Percentiles rank a stretch among this genome's conserved stretches.
Evolutionary conservation across 2,329 filamentous ascomycete genomes (phyloP).

Genomic region (Sporothrix variecibatus): DNA sequence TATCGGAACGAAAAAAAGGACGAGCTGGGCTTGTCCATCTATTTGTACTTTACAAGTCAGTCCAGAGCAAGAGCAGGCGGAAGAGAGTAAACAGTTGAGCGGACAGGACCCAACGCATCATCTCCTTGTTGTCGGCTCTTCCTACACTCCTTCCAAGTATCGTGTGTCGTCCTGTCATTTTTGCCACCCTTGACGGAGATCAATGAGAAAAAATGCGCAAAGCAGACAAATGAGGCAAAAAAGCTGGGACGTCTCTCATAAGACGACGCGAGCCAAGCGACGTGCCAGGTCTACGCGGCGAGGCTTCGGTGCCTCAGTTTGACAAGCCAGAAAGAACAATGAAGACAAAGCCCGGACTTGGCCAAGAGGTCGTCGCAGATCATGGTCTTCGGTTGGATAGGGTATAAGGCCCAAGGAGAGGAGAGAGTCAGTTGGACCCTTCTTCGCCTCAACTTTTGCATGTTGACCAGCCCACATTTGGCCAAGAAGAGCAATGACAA

Average conservation of each 20-base stretch:
- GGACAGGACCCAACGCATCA: neutral
- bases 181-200: neutral
- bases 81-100: neutral
- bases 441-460: neutral
- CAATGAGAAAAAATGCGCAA: neutral
- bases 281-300: neutral
- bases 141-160: neutral
- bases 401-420: too few relatives aligned
- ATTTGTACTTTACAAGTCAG: neutral
- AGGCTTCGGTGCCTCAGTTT: too few relatives aligned
- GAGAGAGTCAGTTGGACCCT: neutral
- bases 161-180: neutral
- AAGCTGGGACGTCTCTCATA: neutral
- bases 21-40: neutral
- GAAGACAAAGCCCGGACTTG: neutral
- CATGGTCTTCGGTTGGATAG: neutral
- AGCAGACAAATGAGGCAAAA: neutral
- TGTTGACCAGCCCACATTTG: too few relatives aligned
- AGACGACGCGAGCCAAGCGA: neutral
- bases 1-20: neutral
- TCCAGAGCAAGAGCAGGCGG: neutral
- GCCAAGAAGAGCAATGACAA: neutral
- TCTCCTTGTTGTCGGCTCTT: neutral
- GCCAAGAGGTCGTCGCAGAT: slow-evolving; percentile 10
- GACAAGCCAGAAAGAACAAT: neutral